Conservation (phyloP, 768 basidiomycete species). For the Termitomyces sp. region DNA sequence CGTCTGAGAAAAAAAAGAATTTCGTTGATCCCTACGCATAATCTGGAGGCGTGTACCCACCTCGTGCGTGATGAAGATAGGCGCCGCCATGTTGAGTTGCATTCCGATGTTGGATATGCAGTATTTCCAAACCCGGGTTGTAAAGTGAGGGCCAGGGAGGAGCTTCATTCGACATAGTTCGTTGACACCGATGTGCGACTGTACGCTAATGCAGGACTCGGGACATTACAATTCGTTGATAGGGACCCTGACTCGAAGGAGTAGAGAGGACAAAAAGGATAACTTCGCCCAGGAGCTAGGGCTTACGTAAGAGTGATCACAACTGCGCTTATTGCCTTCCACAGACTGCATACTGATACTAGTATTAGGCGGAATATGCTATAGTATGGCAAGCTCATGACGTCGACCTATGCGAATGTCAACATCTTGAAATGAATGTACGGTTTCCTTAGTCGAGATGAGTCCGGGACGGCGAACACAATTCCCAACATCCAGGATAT, state of each 20-base stretch:
- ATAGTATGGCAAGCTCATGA: neutral
- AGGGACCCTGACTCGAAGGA: neutral
- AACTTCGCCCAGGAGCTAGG: neutral
- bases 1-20: slow-evolving; percentile 27
- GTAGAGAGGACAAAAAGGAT: too few species aligned
- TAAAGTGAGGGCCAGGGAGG: slow-evolving; percentile 47
- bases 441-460: neutral
- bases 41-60: slow-evolving; percentile 17
- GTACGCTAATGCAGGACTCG: neutral
- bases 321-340: too few species aligned
- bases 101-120: slow-evolving; percentile 33
- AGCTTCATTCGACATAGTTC: slow-evolving; percentile 2
- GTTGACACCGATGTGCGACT: neutral
- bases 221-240: slow-evolving; percentile 4
- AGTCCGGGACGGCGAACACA: neutral
- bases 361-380: neutral
- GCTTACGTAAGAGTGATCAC: neutral
- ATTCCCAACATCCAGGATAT: too few species aligned
- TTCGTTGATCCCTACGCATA: neutral
- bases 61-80: slow-evolving; percentile 38
- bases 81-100: slow-evolving; percentile 35
- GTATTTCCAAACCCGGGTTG: slow-evolving; percentile 43
- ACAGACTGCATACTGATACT: neutral
- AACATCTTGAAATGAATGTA: neutral
- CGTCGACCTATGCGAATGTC: neutral